Evolutionary conservation across 192 early-diverging fungal species (phyloP), one percentile per base, ranked within the genome.

Genomic region (Mortierella hygrophila): DNA sequence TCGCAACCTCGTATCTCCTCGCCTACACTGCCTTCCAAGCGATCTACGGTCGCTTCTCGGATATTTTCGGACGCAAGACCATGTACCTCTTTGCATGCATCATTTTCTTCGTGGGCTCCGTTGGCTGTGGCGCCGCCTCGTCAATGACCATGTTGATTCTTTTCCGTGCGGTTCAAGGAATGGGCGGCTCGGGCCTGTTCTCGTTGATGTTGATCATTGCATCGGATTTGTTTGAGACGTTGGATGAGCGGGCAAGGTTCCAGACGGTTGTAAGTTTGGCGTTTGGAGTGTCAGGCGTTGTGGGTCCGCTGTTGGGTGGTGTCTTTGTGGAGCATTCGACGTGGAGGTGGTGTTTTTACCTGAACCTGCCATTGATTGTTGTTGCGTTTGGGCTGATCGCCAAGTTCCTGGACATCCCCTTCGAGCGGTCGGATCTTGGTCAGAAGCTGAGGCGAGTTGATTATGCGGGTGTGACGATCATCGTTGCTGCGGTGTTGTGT

Each of bases 251-350:
- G n/a, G 97, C 95, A n/a, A 96, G 94, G 77, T 97, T 94, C 85
- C 93, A 96, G 88, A 92, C 94, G 32, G 55, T 97, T 21, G 90
- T 96, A 13, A 93, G 94, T n/a, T 92, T 92, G 52, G 93, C 94
- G 0, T 95, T 96, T 90, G 96, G 93, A 4, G 80, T 96, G 68
- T 92, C 95, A 10, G 92, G 93, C 6, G 92, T 96, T 23, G 73
- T 96, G 15, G 97, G 96, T 3, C 96, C 97, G 1, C 87, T 97
- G 16, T 68, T 96, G 29, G 97, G 97, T 70, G 97, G 97, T 46
- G 75, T 92, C 7, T 94, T 98, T 40, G 94, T 93, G 42, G 94
- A 98, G 57, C 68, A 76, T 0, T 71, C 89, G 10, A 89, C 86
- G 44, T 93, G 94, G 94, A 81, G 93, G 23, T 95, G 93, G 93